Evolutionary conservation across 106 monocot genomes (phyloP).

Genomic region (Dioscorea zingiberensis): DNA sequence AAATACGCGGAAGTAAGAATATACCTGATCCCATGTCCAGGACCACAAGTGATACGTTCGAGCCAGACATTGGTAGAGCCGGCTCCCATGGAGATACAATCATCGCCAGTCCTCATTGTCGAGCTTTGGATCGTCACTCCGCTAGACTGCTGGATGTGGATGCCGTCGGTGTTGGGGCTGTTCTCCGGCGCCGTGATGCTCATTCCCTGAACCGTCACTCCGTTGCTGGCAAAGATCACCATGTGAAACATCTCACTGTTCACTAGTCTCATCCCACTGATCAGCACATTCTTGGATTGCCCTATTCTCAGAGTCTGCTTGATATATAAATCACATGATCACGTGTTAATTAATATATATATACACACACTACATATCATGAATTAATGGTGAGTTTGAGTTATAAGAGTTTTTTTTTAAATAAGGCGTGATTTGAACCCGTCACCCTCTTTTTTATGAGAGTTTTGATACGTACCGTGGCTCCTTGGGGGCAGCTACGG

Average conservation of each 20-base stretch:
- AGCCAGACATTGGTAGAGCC: conserved; percentile 23
- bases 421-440: no score
- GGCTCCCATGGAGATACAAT: conserved; percentile 26
- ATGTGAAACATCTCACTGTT: conserved; percentile 37
- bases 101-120: conserved; percentile 26
- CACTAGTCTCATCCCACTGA: conserved; percentile 8
- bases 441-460: no score
- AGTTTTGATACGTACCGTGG: background rate
- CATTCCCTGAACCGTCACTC: conserved; percentile 12
- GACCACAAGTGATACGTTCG: conserved; percentile 24
- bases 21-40: conserved; percentile 35
- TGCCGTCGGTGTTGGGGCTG: conserved; percentile 43
- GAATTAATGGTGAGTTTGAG: no score
- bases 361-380: no score
- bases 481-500: conserved; percentile 13
- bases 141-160: conserved; percentile 27
- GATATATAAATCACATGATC: no score
- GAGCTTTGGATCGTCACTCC: conserved; percentile 16
- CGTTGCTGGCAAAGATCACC: conserved; percentile 10
- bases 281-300: conserved; percentile 18
- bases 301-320: conserved; percentile 25
- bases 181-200: conserved; percentile 18
- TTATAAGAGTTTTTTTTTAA: no score
- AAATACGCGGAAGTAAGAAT: no score
- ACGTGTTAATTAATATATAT: no score